Conservation (phyloP, 805 yeast genomes). For the Maudiozyma bulderi region DNA sequence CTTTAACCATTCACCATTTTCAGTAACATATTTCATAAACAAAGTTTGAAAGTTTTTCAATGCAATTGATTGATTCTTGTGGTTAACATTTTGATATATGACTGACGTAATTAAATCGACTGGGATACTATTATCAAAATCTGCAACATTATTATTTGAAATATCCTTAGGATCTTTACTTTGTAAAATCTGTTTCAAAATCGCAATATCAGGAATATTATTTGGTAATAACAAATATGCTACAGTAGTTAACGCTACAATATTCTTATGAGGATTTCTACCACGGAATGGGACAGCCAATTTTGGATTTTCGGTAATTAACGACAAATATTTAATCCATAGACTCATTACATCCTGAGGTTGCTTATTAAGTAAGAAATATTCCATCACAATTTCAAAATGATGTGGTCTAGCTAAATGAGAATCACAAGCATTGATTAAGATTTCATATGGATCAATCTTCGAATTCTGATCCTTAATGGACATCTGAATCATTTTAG, state of each 20-base stretch:
- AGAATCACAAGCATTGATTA: slow-evolving; percentile 17
- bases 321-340: slow-evolving; percentile 25
- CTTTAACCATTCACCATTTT: slow-evolving; percentile 7
- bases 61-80: not conserved
- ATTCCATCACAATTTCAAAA: slow-evolving; percentile 19
- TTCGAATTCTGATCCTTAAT: slow-evolving; percentile 3
- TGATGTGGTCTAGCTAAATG: slow-evolving; percentile 23
- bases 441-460: slow-evolving; percentile 21
- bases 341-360: slow-evolving; percentile 24
- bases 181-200: slow-evolving; percentile 19
- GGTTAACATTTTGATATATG: not conserved
- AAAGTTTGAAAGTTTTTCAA: slow-evolving; percentile 5
- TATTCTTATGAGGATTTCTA: slow-evolving; percentile 12
- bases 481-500: slow-evolving; percentile 3
- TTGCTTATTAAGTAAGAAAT: slow-evolving; percentile 10
- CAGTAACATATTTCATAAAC: slow-evolving; percentile 6
- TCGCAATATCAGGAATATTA: slow-evolving; percentile 13
- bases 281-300: slow-evolving; percentile 3
- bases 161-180: slow-evolving; percentile 3
- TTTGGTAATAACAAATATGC: slow-evolving; percentile 21
- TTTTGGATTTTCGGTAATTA: slow-evolving; percentile 11
- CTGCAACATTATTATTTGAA: not conserved
- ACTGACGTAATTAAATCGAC: not conserved
- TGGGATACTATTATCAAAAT: slow-evolving; percentile 1
- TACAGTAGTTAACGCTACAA: slow-evolving; percentile 16